Evolutionary conservation across 129 eudicot genomes (phyloP).

Genomic region (Pseudognaphalium luteoalbum): DNA sequence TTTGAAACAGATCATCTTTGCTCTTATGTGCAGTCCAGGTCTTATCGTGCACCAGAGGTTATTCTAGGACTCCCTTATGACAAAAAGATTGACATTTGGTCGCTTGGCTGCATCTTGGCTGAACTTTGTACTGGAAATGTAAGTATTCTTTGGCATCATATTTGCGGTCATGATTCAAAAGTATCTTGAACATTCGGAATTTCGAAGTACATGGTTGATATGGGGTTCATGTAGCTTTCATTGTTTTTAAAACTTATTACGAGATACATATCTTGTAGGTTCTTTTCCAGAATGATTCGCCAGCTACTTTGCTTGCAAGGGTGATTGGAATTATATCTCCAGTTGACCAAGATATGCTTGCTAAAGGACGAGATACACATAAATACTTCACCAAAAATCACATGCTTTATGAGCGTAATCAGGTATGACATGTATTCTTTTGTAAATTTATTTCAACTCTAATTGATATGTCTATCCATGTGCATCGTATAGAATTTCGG

Average conservation of each 20-base stretch:
- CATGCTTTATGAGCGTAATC: conserved; percentile 90
- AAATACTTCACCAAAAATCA: conserved; percentile 94
- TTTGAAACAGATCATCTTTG: conserved; percentile 95
- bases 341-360: conserved; percentile 84
- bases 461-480: background rate
- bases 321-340: conserved; percentile 83
- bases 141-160: conserved; percentile 30
- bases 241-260: background rate
- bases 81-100: conserved; percentile 88
- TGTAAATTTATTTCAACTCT: background rate
- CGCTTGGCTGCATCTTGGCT: conserved; percentile 96
- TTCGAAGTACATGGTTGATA: background rate
- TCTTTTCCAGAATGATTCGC: conserved; percentile 95
- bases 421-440: conserved; percentile 18
- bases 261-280: conserved; percentile 46
- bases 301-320: conserved; percentile 94
- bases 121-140: conserved; percentile 98
- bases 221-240: background rate
- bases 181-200: background rate
- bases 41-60: conserved; percentile 94
- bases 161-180: conserved; percentile 9
- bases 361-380: conserved; percentile 86
- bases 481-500: background rate
- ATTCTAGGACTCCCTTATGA: conserved; percentile 86
- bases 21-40: conserved; percentile 90